Percentiles rank a stretch among this genome's conserved stretches.
phyloP scores from a whole-genome alignment of 305 asterid species.

The Fraxinus greggii region DNA sequence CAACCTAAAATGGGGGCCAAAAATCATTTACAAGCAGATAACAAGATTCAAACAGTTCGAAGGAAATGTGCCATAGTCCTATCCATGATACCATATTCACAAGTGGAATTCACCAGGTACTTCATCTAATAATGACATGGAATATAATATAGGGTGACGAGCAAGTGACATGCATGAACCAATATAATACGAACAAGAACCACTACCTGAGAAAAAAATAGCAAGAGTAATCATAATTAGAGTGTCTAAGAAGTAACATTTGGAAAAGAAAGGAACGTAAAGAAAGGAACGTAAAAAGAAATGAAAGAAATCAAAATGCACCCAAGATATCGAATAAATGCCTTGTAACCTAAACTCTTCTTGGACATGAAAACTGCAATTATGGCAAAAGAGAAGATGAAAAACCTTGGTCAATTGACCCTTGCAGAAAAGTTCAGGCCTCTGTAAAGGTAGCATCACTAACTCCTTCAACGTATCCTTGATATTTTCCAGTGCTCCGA shows the following conservation, averaged over 20 bases:
- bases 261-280: background rate
- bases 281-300: background rate
- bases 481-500: slow-evolving; percentile 56
- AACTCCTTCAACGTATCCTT: slow-evolving; percentile 55
- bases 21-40: background rate
- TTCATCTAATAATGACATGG: background rate
- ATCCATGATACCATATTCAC: slow-evolving; percentile 1
- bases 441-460: slow-evolving; percentile 58
- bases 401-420: slow-evolving; percentile 52
- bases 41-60: background rate
- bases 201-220: slow-evolving; percentile 3
- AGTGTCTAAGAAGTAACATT: background rate
- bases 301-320: background rate
- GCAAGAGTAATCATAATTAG: background rate
- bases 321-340: slow-evolving; percentile 10
- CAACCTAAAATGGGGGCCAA: background rate
- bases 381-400: slow-evolving; percentile 16
- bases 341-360: slow-evolving; percentile 3
- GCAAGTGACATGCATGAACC: background rate
- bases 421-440: slow-evolving; percentile 64
- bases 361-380: slow-evolving; percentile 9
- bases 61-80: slow-evolving; percentile 5
- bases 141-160: background rate
- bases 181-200: background rate
- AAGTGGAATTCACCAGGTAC: background rate